These are phyloP conservation scores for Stemphylium beticola DNA, from an alignment of 2,329 filamentous ascomycete genomes.

Conservation along the genomic window DNA sequence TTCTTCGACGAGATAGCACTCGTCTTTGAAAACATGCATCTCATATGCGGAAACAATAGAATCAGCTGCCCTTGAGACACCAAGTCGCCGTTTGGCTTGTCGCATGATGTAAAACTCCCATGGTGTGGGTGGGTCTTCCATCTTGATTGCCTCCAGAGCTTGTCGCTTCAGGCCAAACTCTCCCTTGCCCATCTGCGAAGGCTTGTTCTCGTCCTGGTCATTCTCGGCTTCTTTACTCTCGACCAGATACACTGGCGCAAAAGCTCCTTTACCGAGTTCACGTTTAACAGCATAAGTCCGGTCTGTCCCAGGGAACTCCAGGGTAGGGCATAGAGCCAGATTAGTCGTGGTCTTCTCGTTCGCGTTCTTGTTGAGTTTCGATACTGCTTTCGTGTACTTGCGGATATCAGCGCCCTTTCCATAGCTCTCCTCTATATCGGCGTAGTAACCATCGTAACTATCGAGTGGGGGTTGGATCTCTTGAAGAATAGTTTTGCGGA, in stretches of 20 bases:
- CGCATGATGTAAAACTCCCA: slow-evolving; percentile 99
- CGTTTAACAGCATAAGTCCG: slow-evolving; percentile 78
- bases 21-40: slow-evolving; percentile 88
- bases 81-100: slow-evolving; percentile 77
- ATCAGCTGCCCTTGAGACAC: slow-evolving; percentile 71
- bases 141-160: slow-evolving; percentile 84
- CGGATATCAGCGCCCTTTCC: slow-evolving; percentile 78
- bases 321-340: slow-evolving; percentile 64
- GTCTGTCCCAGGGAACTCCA: slow-evolving; percentile 70
- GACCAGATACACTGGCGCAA: slow-evolving; percentile 91
- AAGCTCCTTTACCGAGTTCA: slow-evolving; percentile 91
- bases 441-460: slow-evolving; percentile 80
- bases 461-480: slow-evolving; percentile 75
- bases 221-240: slow-evolving; percentile 68
- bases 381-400: slow-evolving; percentile 74
- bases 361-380: slow-evolving; percentile 61
- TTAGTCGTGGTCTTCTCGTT: slow-evolving; percentile 67
- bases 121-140: slow-evolving; percentile 84
- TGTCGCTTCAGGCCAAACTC: slow-evolving; percentile 64
- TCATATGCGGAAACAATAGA: slow-evolving; percentile 86
- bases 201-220: slow-evolving; percentile 51
- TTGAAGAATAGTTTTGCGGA: slow-evolving; percentile 76
- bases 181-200: slow-evolving; percentile 67
- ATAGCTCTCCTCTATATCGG: slow-evolving; percentile 68
- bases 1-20: slow-evolving; percentile 87